phyloP scores from a whole-genome alignment of 1,284 basidiomycete genomes.

The Rhizoctonia solani region DNA sequence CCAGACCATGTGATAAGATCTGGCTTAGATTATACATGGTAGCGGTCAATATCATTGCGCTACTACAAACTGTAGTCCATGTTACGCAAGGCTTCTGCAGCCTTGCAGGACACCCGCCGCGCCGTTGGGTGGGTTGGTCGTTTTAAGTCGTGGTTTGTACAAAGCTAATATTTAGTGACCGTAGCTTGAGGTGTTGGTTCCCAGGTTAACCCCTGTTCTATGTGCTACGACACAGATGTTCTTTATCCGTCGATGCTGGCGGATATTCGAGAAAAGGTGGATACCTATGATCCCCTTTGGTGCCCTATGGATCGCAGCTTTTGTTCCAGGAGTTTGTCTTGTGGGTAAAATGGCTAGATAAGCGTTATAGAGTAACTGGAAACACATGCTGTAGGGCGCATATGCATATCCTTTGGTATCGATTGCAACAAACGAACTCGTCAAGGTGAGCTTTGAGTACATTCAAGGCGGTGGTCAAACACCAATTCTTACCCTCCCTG shows the following conservation, averaged over 20 bases:
- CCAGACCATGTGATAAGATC: background rate
- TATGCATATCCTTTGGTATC: background rate
- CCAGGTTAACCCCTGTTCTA: background rate
- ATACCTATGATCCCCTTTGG: background rate
- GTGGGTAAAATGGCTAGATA: background rate
- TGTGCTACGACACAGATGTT: background rate
- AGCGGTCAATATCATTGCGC: background rate
- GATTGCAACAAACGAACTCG: background rate
- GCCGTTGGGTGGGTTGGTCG: background rate
- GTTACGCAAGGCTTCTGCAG: constrained; percentile 2
- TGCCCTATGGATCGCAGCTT: background rate
- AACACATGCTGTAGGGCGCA: background rate
- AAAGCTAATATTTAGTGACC: background rate
- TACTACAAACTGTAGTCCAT: background rate
- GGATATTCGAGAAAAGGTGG: background rate
- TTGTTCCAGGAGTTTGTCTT: background rate
- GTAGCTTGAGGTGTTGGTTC: background rate
- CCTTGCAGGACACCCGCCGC: background rate
- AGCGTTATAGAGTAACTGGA: background rate
- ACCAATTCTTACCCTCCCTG: background rate
- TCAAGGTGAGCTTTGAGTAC: background rate
- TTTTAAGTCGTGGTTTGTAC: background rate
- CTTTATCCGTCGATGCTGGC: constrained; percentile 11
- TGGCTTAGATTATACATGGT: constrained; percentile 7
- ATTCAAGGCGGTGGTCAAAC: background rate